phyloP scores from a whole-genome alignment of 768 basidiomycete species.

The Naganishia kalamii region DNA sequence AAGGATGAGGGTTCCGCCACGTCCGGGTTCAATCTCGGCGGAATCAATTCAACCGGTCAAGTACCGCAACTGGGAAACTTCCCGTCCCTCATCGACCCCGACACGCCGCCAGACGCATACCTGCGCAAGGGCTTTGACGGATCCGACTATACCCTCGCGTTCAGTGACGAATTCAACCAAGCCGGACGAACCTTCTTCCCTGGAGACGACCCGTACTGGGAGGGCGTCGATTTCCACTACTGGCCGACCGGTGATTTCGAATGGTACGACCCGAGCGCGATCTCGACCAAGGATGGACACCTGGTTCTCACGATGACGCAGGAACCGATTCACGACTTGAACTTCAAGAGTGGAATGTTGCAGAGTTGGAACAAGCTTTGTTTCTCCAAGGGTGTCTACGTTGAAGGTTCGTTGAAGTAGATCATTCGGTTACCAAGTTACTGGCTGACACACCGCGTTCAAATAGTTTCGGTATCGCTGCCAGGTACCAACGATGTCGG shows the following conservation, averaged over 20 bases:
- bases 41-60: constrained; percentile 80
- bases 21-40: constrained; percentile 81
- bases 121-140: constrained; percentile 72
- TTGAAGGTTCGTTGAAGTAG: constrained; percentile 52
- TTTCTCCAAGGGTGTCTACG: constrained; percentile 70
- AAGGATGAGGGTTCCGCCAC: constrained; percentile 25
- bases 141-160: constrained; percentile 70
- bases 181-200: constrained; percentile 52
- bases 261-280: constrained; percentile 72
- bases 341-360: constrained; percentile 60
- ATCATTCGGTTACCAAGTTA: not conserved
- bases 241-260: constrained; percentile 53
- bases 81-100: constrained; percentile 65
- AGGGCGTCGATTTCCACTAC: constrained; percentile 79
- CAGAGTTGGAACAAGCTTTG: constrained; percentile 92
- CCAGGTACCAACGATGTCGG: constrained; percentile 40
- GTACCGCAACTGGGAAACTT: constrained; percentile 67
- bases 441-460: not conserved
- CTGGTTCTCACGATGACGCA: constrained; percentile 75
- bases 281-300: constrained; percentile 63
- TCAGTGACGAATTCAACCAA: constrained; percentile 77
- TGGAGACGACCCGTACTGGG: constrained; percentile 78
- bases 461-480: constrained; percentile 35
- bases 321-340: constrained; percentile 65
- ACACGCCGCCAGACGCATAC: constrained; percentile 60